Evolutionary conservation across 139 green algal species (phyloP), one percentile per base, ranked within the genome.

Genomic region (Trebouxia sp.): DNA sequence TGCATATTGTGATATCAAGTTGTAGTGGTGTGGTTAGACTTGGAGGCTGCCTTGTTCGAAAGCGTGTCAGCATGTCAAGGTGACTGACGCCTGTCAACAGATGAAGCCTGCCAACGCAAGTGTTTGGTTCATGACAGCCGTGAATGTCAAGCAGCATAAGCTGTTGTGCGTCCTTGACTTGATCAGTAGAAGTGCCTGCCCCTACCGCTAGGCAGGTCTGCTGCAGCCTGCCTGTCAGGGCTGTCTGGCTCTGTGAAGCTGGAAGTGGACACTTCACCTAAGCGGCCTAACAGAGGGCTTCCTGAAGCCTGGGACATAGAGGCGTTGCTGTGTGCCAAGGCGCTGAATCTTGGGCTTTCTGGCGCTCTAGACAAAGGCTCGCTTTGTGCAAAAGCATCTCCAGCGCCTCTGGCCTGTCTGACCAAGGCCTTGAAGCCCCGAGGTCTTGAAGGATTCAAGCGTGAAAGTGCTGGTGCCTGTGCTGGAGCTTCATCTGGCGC

Each of bases 211-310:
- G 14, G 69, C 9, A 48, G 28, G n/a, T 56, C 55, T 24, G 41
- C 69, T 56, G 69, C 26, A 28, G 37, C n/a, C 41, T 51, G 41
- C 41, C 11, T 55, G 69, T 42, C n/a, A 37, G 28, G 38, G 41
- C 10, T 24, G 11, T 77, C 69, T 39, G 41, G 26, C 10, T 77
- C 69, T 53, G 41, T 77, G 69, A 72, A 72, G 69, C 41, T 77
- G n/a, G 69, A 55, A 10, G 69, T 53, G 26, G 69, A 37, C 24
- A 53, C 69, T 26, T 41, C 69, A 26, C 69, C 41, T 22, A 56
- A 41, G 28, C 69, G 39, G n/a, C 43, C 38, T 22, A 77, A 38
- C 5, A 72, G 62, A 45, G 62, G 62, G 28, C 62, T 72, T 14
- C 62, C 32, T 28, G 62, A 72, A 37, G 62, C 62, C 62, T 72